phyloP scores from a whole-genome alignment of 768 basidiomycete genomes.

The Favolaschia claudopus region DNA sequence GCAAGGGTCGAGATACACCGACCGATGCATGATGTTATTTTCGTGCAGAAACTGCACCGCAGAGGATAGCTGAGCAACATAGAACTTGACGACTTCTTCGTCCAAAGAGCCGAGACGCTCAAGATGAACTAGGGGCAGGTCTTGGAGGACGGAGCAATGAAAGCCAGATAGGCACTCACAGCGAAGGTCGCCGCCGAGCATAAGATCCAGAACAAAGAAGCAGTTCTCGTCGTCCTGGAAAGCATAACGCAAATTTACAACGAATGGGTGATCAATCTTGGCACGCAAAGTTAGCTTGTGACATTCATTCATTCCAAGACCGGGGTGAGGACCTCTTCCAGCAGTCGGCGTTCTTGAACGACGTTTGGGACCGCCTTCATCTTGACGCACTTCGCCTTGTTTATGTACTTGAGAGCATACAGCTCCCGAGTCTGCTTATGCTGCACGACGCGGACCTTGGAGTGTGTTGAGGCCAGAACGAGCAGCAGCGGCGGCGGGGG shows the following conservation, averaged over 20 bases:
- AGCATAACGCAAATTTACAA: slow-evolving; percentile 94
- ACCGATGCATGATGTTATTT: slow-evolving; percentile 96
- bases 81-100: slow-evolving; percentile 86
- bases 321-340: slow-evolving; percentile 81
- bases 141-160: slow-evolving; percentile 11
- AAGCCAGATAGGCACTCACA: slow-evolving; percentile 60
- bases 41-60: slow-evolving; percentile 92
- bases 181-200: slow-evolving; percentile 94
- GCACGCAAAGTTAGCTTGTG: slow-evolving; percentile 25
- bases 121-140: slow-evolving; percentile 72
- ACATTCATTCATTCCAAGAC: slow-evolving; percentile 7
- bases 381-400: slow-evolving; percentile 96
- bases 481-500: neutral
- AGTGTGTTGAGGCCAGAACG: slow-evolving; percentile 22
- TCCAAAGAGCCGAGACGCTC: slow-evolving; percentile 79
- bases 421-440: slow-evolving; percentile 98
- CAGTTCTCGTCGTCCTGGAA: slow-evolving; percentile 99
- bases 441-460: slow-evolving; percentile 96
- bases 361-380: slow-evolving; percentile 99
- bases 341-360: slow-evolving; percentile 91
- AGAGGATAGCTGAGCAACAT: slow-evolving; percentile 88
- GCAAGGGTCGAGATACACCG: slow-evolving; percentile 35
- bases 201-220: slow-evolving; percentile 97
- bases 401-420: slow-evolving; percentile 99
- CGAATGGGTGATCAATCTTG: slow-evolving; percentile 93